Evolutionary conservation across 306 rosid species (phyloP).

Genomic region (Citrullus amarus): DNA sequence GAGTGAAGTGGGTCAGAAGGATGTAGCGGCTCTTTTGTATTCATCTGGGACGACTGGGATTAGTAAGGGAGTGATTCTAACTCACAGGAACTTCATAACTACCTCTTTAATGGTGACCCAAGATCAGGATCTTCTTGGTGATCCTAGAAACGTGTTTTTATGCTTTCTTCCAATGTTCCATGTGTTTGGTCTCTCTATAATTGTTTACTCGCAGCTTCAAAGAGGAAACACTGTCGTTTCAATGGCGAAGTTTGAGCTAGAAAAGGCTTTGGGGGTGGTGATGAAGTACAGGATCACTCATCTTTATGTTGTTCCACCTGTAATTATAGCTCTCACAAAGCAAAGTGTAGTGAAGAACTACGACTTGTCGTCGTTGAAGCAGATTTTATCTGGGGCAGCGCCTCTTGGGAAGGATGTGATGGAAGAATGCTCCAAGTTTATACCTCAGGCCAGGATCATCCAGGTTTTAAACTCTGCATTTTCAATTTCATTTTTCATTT

Average conservation of each 20-base stretch:
- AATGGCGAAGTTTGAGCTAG: slow-evolving; percentile 21
- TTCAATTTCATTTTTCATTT: neutral
- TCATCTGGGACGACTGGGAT: slow-evolving; percentile 43
- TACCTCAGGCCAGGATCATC: slow-evolving; percentile 16
- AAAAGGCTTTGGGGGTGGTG: slow-evolving; percentile 22
- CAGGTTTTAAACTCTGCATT: slow-evolving; percentile 17
- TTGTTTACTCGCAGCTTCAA: slow-evolving; percentile 23
- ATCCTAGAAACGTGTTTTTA: slow-evolving; percentile 21
- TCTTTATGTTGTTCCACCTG: slow-evolving; percentile 29
- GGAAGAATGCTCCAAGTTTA: slow-evolving; percentile 19
- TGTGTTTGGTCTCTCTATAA: slow-evolving; percentile 20
- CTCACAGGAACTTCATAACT: slow-evolving; percentile 35
- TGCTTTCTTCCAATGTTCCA: slow-evolving; percentile 40
- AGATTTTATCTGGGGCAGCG: slow-evolving; percentile 21
- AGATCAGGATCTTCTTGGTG: slow-evolving; percentile 24
- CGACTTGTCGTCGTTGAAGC: slow-evolving; percentile 27
- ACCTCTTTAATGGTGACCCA: slow-evolving; percentile 15
- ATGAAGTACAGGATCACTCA: slow-evolving; percentile 25
- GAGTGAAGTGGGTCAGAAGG: slow-evolving; percentile 12
- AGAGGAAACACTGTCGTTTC: slow-evolving; percentile 32
- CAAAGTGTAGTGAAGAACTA: slow-evolving; percentile 12
- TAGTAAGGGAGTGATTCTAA: slow-evolving; percentile 38
- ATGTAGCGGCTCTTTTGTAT: slow-evolving; percentile 34
- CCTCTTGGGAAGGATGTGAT: slow-evolving; percentile 32
- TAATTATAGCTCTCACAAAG: slow-evolving; percentile 23